Base-by-base conservation (phyloP, 2,329 filamentous ascomycete species). In the Penicillium nordicum region DNA sequence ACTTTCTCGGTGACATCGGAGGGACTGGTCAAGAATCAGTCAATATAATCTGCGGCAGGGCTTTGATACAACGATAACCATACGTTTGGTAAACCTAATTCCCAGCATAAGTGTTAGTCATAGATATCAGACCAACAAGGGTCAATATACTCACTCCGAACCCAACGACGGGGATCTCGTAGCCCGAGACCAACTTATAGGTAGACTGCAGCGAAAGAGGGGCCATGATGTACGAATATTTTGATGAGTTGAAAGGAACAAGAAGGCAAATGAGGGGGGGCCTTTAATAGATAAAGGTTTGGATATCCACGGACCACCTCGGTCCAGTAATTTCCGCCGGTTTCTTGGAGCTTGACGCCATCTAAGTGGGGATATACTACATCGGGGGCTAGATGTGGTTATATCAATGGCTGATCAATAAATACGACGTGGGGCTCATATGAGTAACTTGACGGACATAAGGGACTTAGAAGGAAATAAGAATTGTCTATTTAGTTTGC, bases 1-100 rank as follows among this genome's bases (percentile, higher is more conserved):
- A 87, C 82, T 29, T 80, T 77, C 64, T 84, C 80, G n/a, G 82
- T 80, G 6, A 82, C 71, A 56, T 80, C 78, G 23, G 82, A 77
- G 12, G 85, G 84, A 5, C 80, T 84, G 38, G 14, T 42, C n/a
- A 44, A n/a, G 34, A n/a, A 42, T 41, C 2, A 21, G 30, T 50
- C 12, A 58, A 29, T 11, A 16, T 27, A 36, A 29, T 37, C 18
- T 27, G 11, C 11, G 3, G 18, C 7, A 18, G 11, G 5, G n/a
- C 6, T 25, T 18, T 27, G 9, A 36, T n/a, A 16, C 8, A 21
- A 18, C 23, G 25, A 18, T 25, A 29, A n/a, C 59, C 68, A 36
- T 60, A 76, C 74, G 72, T 76, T 63, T 75, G 68, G 59, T 74
- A 76, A 8, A 76, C 72, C 73, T 76, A 48, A 45, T 55, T 27